phyloP scores from a whole-genome alignment of 768 basidiomycete species.

The Hydnomerulius pinastri region DNA sequence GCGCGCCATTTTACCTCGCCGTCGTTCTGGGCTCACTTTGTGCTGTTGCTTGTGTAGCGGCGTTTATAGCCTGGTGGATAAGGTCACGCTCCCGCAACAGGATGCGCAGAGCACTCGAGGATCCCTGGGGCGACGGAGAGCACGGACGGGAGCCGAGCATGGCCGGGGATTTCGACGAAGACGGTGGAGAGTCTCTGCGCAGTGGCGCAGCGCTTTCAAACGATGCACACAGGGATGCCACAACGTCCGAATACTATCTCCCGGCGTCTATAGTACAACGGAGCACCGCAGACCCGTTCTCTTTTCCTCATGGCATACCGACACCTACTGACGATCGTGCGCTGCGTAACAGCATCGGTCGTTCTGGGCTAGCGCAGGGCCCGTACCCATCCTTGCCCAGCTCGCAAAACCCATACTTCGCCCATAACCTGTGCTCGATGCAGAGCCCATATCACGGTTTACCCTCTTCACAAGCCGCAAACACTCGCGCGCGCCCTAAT shows the following conservation, averaged over 20 bases:
- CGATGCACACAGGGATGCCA: constrained; percentile 13
- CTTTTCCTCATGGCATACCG: constrained; percentile 16
- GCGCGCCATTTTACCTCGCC: constrained; percentile 49
- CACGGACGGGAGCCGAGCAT: constrained; percentile 5
- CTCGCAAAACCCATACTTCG: neutral
- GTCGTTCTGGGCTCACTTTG: constrained; percentile 51
- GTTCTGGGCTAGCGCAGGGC: neutral
- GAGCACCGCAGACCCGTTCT: constrained; percentile 19
- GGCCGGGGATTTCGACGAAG: neutral
- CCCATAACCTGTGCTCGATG: no score
- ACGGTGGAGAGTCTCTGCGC: constrained; percentile 20
- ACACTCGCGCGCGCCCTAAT: constrained; percentile 10
- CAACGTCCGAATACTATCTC: constrained; percentile 23
- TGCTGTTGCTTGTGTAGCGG: constrained; percentile 44
- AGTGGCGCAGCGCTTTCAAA: no score
- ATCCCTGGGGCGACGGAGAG: constrained; percentile 37
- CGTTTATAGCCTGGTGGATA: constrained; percentile 52
- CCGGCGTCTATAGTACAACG: constrained; percentile 23
- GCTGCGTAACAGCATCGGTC: constrained; percentile 6
- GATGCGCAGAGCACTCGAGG: constrained; percentile 33
- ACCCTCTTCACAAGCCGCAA: constrained; percentile 10
- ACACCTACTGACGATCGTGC: neutral
- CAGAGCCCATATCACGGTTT: constrained; percentile 9
- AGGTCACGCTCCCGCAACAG: constrained; percentile 40
- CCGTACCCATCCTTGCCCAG: neutral